Base-by-base conservation (phyloP, 2,329 filamentous ascomycete genomes). In the Tricladium varicosporioides region DNA sequence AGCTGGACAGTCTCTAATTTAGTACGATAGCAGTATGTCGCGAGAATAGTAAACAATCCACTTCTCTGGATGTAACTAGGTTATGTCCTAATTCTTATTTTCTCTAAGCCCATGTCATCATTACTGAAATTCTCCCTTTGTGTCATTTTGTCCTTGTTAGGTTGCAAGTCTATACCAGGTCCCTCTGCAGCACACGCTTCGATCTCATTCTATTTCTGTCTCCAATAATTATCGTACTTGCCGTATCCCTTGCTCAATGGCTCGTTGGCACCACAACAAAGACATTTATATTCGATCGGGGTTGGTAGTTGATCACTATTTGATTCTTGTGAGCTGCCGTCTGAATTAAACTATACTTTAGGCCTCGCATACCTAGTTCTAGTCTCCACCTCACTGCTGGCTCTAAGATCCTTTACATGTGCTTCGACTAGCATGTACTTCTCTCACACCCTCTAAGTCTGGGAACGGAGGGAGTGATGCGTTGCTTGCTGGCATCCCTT, bases 401-500 rank as follows among this genome's bases (percentile, higher is more conserved):
- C 54, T 5, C 69, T 71, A 27, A 69, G 67, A 54, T 77, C 76
- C 10, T 62, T 53, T 2, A 69, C 65, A 9, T 8, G 47, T n/a
- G 16, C 36, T 18, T 13, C 52, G 1, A 19, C 43, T 48, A 18
- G 52, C 52, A 32, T 54, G 48, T 19, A 31, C 78, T 44, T 72
- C 65, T 43, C 74, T 66, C 63, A 11, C 68, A 67, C 60, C 81
- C 76, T 61, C 79, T 76, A 1, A 77, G 77, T 5, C 76, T 74
- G 19, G 78, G 72, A 1, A 76, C 73, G 2, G 78, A 80, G 13
- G 77, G 76, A 58, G 81, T 77, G 49, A 70, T 69, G 61, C 74
- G 74, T 61, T 72, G 70, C 22, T 73, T 69, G 54, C 76, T 77
- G 43, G 78, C 76, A 60, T 80, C 76, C 54, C 74, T 71, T 53